phyloP scores from a whole-genome alignment of 139 green algal species.

The Diplosphaera chodatii region DNA sequence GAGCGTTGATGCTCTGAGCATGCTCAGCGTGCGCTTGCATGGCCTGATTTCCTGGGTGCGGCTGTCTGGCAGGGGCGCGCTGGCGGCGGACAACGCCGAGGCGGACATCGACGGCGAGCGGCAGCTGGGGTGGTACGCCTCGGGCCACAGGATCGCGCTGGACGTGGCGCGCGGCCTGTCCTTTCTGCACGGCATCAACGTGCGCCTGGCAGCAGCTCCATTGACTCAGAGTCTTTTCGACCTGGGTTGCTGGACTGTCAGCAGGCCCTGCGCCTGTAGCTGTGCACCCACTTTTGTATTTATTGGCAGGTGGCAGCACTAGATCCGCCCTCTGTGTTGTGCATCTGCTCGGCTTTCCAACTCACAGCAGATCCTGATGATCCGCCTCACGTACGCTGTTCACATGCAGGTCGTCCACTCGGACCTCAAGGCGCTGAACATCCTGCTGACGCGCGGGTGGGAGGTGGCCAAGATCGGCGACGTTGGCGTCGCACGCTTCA shows the following conservation, averaged over 20 bases:
- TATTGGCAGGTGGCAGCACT: too few relatives aligned
- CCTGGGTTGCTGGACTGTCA: too few relatives aligned
- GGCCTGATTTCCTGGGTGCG: too few relatives aligned
- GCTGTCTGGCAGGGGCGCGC: neutral
- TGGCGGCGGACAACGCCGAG: neutral
- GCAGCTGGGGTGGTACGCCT: constrained; percentile 13
- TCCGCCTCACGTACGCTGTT: neutral
- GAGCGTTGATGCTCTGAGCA: too few relatives aligned
- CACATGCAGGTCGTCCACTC: constrained; percentile 3
- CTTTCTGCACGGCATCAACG: constrained; percentile 7
- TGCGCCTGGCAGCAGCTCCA: neutral
- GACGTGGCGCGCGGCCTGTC: constrained; percentile 7
- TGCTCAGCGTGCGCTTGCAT: too few relatives aligned
- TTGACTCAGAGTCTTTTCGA: too few relatives aligned
- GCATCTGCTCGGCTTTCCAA: too few relatives aligned
- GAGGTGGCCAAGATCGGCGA: constrained; percentile 6
- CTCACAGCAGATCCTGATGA: too few relatives aligned
- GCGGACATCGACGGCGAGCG: constrained; percentile 2
- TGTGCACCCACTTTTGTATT: too few relatives aligned
- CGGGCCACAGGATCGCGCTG: constrained; percentile 7
- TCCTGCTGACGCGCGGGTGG: constrained; percentile 5
- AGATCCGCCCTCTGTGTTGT: too few relatives aligned
- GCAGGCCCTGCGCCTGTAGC: too few relatives aligned
- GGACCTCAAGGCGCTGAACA: constrained; percentile 2
- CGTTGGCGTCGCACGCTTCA: constrained; percentile 1